These are phyloP conservation scores for Exidia glandulosa DNA, from an alignment of 768 basidiomycete genomes.

Conservation along the genomic window DNA sequence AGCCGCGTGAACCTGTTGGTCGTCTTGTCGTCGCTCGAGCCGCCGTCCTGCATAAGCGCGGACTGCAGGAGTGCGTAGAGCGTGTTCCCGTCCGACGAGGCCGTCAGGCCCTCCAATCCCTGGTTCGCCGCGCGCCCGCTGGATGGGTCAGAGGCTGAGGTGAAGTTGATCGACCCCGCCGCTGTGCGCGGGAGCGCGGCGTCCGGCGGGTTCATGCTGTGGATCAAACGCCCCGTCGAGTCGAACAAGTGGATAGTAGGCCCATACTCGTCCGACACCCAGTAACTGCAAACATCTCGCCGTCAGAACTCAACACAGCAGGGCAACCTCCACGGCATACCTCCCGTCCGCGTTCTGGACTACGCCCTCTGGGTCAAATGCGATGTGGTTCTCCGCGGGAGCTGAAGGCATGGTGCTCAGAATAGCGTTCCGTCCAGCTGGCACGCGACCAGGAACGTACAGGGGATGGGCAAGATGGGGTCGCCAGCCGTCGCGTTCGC, in stretches of 20 bases:
- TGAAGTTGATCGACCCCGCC: conserved; percentile 46
- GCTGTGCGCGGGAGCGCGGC: conserved; percentile 38
- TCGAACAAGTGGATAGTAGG: conserved; percentile 51
- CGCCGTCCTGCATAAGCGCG: conserved; percentile 56
- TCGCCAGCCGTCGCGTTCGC: conserved; percentile 21
- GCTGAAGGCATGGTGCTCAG: conserved; percentile 17
- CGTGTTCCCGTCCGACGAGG: conserved; percentile 33
- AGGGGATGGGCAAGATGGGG: conserved; percentile 9
- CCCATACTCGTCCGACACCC: conserved; percentile 62
- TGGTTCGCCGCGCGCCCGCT: conserved; percentile 48
- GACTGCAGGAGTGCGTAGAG: conserved; percentile 55
- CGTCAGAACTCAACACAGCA: background rate
- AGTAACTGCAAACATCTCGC: conserved; percentile 31
- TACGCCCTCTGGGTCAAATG: conserved; percentile 48
- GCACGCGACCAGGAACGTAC: conserved; percentile 29
- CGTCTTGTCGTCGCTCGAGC: conserved; percentile 24
- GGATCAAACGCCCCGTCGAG: conserved; percentile 34
- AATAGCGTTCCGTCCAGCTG: too few species aligned
- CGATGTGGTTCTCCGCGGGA: conserved; percentile 26
- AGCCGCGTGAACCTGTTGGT: conserved; percentile 45
- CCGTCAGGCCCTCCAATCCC: conserved; percentile 52
- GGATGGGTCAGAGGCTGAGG: conserved; percentile 32
- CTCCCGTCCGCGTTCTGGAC: conserved; percentile 47
- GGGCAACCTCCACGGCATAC: conserved; percentile 19
- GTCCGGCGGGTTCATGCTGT: conserved; percentile 46